Percentiles rank a stretch among this genome's conserved stretches.
phyloP scores from a whole-genome alignment of 257 asterid species.

The Solanum rostratum region DNA sequence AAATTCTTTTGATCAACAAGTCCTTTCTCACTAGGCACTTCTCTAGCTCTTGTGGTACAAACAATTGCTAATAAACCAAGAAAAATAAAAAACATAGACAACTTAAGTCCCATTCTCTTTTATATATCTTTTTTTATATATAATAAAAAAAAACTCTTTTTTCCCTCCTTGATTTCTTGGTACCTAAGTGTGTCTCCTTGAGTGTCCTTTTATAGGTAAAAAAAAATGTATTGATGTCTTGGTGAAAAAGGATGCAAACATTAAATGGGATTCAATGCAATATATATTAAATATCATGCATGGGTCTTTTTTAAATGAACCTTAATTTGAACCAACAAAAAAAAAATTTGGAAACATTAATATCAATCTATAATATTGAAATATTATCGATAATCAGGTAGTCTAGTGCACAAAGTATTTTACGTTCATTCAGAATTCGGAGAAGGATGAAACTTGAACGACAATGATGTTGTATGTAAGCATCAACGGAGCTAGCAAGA shows the following conservation, averaged over 20 bases:
- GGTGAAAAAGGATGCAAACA: not conserved
- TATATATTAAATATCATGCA: not conserved
- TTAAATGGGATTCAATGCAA: conserved; percentile 10
- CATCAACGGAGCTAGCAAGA: no score
- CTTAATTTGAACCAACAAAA: not conserved
- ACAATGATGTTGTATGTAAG: no score
- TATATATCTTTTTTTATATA: not conserved
- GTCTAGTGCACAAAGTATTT: not conserved
- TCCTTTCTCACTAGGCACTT: conserved; percentile 17
- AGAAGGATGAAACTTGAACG: no score
- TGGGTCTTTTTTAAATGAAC: not conserved
- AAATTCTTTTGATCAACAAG: conserved; percentile 25
- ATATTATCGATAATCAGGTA: not conserved
- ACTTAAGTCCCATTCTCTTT: conserved; percentile 17
- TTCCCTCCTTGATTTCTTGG: not conserved
- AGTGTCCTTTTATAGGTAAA: conserved; percentile 4
- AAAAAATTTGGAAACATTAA: not conserved
- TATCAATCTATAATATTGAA: not conserved
- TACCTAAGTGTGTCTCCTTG: not conserved
- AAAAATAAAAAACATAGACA: conserved; percentile 1
- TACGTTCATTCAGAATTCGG: not conserved
- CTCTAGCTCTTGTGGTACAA: conserved; percentile 18
- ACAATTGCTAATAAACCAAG: conserved; percentile 12
- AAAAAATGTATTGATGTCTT: not conserved
- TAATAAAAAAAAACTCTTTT: not conserved